These are phyloP conservation scores for Quercus lobata DNA, from an alignment of 331 rosid genomes.

Conservation along the genomic window DNA sequence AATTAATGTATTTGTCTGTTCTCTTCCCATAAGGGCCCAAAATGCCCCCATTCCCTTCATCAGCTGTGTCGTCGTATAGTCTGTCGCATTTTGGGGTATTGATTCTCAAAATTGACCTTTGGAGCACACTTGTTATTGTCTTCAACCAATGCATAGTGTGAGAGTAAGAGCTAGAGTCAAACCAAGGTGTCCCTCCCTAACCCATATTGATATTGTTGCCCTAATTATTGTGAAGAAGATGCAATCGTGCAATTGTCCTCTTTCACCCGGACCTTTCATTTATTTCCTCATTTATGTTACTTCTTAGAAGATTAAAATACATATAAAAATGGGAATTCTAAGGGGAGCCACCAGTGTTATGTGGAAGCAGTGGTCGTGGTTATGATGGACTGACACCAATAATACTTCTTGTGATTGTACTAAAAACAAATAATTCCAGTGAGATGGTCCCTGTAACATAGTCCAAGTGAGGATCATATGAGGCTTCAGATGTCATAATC, in stretches of 20 bases:
- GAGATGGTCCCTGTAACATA: background rate
- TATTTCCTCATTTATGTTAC: background rate
- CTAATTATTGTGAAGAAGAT: background rate
- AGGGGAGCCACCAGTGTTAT: background rate
- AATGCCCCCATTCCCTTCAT: background rate
- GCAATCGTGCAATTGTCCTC: background rate
- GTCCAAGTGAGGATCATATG: too few species aligned
- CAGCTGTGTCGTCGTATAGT: background rate
- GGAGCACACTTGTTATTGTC: background rate
- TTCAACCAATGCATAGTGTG: background rate
- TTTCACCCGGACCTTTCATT: background rate
- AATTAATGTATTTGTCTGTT: background rate
- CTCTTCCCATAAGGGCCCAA: background rate
- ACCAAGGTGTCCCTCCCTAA: too few species aligned
- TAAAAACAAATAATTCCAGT: background rate
- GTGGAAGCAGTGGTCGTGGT: background rate
- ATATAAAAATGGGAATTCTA: background rate
- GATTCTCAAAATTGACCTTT: background rate
- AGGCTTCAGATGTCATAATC: too few species aligned
- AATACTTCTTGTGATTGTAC: background rate
- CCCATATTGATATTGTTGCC: background rate
- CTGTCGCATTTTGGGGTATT: background rate
- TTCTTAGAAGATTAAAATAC: background rate
- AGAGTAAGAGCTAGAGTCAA: background rate
- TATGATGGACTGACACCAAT: background rate